Evolutionary conservation across 352 stramenopile species (phyloP).

Genomic region (Pythium myriotylum): DNA sequence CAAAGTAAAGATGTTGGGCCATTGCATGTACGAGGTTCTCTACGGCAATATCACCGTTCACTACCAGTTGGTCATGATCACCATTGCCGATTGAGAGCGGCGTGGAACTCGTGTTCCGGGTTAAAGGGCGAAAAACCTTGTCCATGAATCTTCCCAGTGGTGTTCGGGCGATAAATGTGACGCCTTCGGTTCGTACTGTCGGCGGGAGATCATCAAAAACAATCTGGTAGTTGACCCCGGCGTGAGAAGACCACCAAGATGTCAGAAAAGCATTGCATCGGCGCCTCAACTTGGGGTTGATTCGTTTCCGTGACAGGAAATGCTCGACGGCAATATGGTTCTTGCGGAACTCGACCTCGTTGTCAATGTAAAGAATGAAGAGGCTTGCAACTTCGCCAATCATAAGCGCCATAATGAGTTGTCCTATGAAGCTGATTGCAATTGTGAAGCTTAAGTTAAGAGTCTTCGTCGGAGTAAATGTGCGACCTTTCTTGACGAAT

Average conservation of each 20-base stretch:
- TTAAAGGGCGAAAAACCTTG: conserved; percentile 56
- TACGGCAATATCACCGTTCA: no score
- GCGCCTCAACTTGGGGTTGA: conserved; percentile 21
- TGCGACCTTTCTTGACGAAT: conserved; percentile 38
- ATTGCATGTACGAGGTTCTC: no score
- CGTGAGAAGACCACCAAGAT: conserved; percentile 28
- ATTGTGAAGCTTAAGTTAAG: conserved; percentile 25
- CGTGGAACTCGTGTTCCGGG: no score
- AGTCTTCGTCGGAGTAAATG: conserved; percentile 21
- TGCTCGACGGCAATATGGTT: conserved; percentile 59
- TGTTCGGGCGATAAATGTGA: conserved; percentile 42
- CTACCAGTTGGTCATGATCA: no score
- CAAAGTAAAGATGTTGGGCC: no score
- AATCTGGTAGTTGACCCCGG: conserved; percentile 23
- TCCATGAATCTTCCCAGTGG: conserved; percentile 43
- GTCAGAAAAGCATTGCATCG: conserved; percentile 27
- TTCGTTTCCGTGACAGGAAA: conserved; percentile 28
- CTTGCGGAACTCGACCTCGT: conserved; percentile 57
- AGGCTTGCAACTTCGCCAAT: conserved; percentile 71
- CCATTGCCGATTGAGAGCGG: no score
- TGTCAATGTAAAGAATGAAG: conserved; percentile 31
- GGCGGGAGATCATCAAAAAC: conserved; percentile 34
- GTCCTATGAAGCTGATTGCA: conserved; percentile 30
- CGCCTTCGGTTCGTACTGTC: conserved; percentile 51
- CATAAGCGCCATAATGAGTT: conserved; percentile 74